Evolutionary conservation across 768 basidiomycete species (phyloP), one percentile per base, ranked within the genome.

Genomic region (Phlebiopsis flavidoalba): DNA sequence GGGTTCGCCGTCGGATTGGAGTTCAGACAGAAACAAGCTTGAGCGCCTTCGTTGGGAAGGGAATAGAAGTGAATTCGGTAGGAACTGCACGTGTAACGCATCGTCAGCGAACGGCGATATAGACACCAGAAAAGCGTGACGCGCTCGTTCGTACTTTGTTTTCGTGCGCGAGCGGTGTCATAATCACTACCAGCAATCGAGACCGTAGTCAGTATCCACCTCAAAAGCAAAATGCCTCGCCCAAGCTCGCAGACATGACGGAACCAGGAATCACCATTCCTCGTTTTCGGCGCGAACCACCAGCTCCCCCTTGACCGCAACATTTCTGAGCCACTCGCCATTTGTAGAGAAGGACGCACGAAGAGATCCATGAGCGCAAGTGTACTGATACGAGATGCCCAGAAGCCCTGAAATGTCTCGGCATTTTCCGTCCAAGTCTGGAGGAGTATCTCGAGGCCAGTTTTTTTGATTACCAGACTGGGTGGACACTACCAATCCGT

Each of bases 341-440:
- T 98, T 66, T 61, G 82, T 84, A 11, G 85, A 79, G n/a, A 88
- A 80, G 57, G 84, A 80, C 5, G 85, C 83, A 75, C 74, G 68
- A 89, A 89, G 22, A 98, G 79, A 62, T 89, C 83, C 31, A 83
- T 83, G 53, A 99, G 75, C 0, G 89, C 95, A 58, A 98, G 75
- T 43, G 84, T 88, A 72, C 93, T 95, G 67, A 96, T 82, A 35
- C 93, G 85, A 4, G 86, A 84, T 10, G 93, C 87, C 95, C 96
- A 98, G 73, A 88, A 93, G 33, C 97, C 95, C 69, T 94, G 93
- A 81, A 98, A 91, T 5, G 89, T 93, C 72, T 93, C 91, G 12
- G 89, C 88, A 67, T 95, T 95, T 71, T 99, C 96, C 68, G 91
- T 92, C 96, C 95, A 98, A 0, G 91, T 87, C 58, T 88, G 83